Conservation (phyloP, 2,329 filamentous ascomycete genomes). For the Lasiodiplodia sp. region DNA sequence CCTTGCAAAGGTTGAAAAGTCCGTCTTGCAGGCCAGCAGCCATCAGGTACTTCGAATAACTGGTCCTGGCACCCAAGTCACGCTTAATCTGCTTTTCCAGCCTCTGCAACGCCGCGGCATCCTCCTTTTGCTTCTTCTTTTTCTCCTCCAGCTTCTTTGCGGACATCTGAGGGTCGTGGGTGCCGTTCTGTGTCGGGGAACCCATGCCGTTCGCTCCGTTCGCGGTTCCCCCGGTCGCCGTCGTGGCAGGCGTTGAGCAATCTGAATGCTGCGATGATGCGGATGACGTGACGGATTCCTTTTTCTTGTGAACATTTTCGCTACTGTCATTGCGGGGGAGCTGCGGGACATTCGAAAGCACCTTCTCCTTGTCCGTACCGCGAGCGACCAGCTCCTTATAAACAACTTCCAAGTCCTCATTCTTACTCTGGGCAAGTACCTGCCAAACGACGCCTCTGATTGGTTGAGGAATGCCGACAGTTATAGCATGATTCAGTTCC, state of each 20-base stretch:
- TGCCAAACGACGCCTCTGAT: slow-evolving; percentile 99
- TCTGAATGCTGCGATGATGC: slow-evolving; percentile 86
- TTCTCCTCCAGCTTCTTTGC: slow-evolving; percentile 70
- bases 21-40: slow-evolving; percentile 91
- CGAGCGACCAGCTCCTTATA: slow-evolving; percentile 82
- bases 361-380: slow-evolving; percentile 77
- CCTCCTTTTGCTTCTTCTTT: slow-evolving; percentile 81
- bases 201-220: slow-evolving; percentile 44
- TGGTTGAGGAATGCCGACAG: slow-evolving; percentile 89
- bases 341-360: slow-evolving; percentile 36
- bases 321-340: slow-evolving; percentile 41
- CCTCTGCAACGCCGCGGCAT: slow-evolving; percentile 74
- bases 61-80: slow-evolving; percentile 90
- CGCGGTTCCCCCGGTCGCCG: slow-evolving; percentile 58
- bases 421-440: slow-evolving; percentile 93
- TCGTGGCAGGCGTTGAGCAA: slow-evolving; percentile 67
- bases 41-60: slow-evolving; percentile 94
- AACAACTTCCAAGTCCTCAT: slow-evolving; percentile 83
- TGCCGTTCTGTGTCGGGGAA: slow-evolving; percentile 64
- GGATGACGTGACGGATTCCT: slow-evolving; percentile 76
- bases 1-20: slow-evolving; percentile 94
- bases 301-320: slow-evolving; percentile 62
- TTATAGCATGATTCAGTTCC: slow-evolving; percentile 88
- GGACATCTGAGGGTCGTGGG: slow-evolving; percentile 65
- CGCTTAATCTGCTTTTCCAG: slow-evolving; percentile 91